Evolutionary conservation across 208 protist genomes (phyloP).

Genomic region (Herpetomonas tarakana): DNA sequence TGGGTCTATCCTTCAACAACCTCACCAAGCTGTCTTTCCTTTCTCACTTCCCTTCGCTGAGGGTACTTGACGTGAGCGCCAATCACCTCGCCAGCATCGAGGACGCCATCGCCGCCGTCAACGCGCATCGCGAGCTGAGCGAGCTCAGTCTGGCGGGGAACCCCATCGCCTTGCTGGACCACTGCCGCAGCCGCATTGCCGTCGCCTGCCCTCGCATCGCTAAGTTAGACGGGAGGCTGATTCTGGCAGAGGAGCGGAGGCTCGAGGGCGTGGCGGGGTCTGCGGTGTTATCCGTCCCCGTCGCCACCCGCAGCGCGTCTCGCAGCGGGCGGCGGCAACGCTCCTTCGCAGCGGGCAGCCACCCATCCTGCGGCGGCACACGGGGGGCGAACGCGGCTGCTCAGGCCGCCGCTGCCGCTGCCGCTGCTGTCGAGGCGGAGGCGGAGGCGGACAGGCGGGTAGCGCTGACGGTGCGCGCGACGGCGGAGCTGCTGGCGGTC

Average conservation of each 20-base stretch:
- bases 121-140: conserved; percentile 34
- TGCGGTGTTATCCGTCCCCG: not conserved
- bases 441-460: conserved; percentile 12
- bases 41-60: conserved; percentile 38
- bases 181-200: conserved; percentile 46
- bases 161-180: conserved; percentile 62
- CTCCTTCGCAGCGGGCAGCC: not conserved
- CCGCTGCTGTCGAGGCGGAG: not conserved
- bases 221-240: conserved; percentile 47
- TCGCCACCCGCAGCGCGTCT: not conserved
- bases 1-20: conserved; percentile 66
- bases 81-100: conserved; percentile 56
- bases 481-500: conserved; percentile 35
- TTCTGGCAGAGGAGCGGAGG: conserved; percentile 34
- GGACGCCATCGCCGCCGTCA: conserved; percentile 23
- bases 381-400: not conserved
- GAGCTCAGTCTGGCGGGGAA: conserved; percentile 69
- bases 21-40: conserved; percentile 47
- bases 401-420: conserved; percentile 1
- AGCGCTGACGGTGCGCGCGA: conserved; percentile 26
- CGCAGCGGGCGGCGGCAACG: not conserved
- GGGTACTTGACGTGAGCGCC: conserved; percentile 61
- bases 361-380: not conserved
- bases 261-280: not conserved
- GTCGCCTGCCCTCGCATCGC: conserved; percentile 45